Evolutionary conservation across 2,329 filamentous ascomycete species (phyloP), one percentile per base, ranked within the genome.

Genomic region (Penicillium verrucosum): DNA sequence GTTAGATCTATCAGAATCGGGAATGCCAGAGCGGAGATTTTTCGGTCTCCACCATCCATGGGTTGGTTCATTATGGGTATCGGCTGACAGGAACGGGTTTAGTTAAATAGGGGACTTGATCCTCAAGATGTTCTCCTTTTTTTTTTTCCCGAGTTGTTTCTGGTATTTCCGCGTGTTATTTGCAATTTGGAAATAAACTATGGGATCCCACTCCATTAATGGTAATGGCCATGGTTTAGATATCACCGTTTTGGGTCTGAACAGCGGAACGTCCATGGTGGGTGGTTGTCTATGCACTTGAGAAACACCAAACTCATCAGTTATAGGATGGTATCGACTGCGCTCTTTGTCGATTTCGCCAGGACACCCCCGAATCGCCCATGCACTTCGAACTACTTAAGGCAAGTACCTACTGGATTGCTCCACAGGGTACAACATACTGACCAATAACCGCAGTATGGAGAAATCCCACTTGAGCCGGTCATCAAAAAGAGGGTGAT

Each of bases 301-400:
- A 29, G 40, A 32, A 45, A 49, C 21, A 41, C 21, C n/a, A 51
- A 6, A 40, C 51, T 53, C 16, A 44, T 16, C 9, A 44, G 11
- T 4, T 41, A 50, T 12, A 70, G 69, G 81, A 83, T 65, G 79
- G 80, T 27, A 83, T 86, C 43, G 81, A 85, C 66, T 85, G 82
- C 61, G 82, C 81, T 2, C 74, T 85, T 9, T 84, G 83, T 62
- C 80, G 73, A 50, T 86, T 85, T 67, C 73, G 73, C 45, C 83
- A 86, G 65, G 76, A 77, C 18, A 75, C 76, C 7, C 82, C 82
- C 0, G 73, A 78, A 7, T 73, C 75, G 5, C 77, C 81, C 3
- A 80, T 86, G 77, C 78, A 82, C 61, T 81, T 86, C 60, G 77
- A 82, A 63, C 73, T 86, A 5, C 73, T 84, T n/a, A 69, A 69